Evolutionary conservation across 2,329 filamentous ascomycete genomes (phyloP).

Genomic region (Hymenoscyphus repandus): DNA sequence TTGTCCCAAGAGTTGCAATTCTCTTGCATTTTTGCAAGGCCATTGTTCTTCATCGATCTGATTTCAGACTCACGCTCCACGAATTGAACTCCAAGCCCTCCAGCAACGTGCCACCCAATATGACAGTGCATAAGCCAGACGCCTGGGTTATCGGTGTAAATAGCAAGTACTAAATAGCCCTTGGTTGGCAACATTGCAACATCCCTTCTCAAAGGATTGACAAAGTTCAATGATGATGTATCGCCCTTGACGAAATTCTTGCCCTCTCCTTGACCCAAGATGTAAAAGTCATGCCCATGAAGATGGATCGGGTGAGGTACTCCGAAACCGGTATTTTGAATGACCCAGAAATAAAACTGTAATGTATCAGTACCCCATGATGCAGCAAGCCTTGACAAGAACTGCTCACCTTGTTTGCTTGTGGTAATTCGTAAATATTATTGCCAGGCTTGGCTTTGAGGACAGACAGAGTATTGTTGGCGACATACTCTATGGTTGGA

Average conservation of each 20-base stretch:
- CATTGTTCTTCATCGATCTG: too few species aligned
- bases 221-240: not conserved
- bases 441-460: not conserved
- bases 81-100: slow-evolving; percentile 5
- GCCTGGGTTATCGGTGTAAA: slow-evolving; percentile 6
- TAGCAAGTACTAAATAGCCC: slow-evolving; percentile 4
- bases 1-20: not conserved
- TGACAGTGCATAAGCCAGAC: slow-evolving; percentile 9
- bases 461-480: not conserved
- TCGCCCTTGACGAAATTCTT: not conserved
- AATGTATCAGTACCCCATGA: not conserved
- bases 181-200: slow-evolving; percentile 1
- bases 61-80: slow-evolving; percentile 3
- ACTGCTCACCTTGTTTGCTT: not conserved
- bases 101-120: slow-evolving; percentile 4
- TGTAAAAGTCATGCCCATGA: slow-evolving; percentile 7
- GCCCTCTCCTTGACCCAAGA: not conserved
- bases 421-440: not conserved
- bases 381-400: too few species aligned
- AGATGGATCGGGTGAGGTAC: slow-evolving; percentile 7
- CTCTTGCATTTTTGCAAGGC: not conserved
- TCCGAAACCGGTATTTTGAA: not conserved
- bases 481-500: slow-evolving; percentile 5
- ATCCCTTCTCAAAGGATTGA: slow-evolving; percentile 3
- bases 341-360: slow-evolving; percentile 7